Conservation (phyloP, 208 protist species). For the Leishmania amazonensis region DNA sequence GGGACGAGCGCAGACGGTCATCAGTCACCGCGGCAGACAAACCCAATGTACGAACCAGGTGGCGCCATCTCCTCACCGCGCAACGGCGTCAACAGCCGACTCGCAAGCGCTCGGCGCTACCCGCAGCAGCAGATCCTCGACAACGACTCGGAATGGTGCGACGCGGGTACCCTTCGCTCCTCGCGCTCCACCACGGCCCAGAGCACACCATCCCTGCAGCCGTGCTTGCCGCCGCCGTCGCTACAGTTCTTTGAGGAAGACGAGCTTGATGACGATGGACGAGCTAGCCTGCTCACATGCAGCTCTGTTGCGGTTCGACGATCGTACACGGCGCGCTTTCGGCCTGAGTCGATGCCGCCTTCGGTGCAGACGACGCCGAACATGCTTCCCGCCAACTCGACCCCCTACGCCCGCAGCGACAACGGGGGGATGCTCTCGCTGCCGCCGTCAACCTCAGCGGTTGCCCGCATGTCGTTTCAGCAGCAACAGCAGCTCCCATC, state of each 20-base stretch:
- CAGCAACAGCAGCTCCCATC: slow-evolving; percentile 6
- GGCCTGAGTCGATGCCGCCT: slow-evolving; percentile 27
- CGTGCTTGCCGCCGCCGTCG: slow-evolving; percentile 22
- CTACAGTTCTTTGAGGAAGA: slow-evolving; percentile 35
- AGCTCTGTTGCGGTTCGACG: slow-evolving; percentile 14
- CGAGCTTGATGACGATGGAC: slow-evolving; percentile 29
- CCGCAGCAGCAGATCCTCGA: slow-evolving; percentile 11
- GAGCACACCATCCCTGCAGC: slow-evolving; percentile 33
- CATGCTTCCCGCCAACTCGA: slow-evolving; percentile 23
- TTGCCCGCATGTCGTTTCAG: slow-evolving; percentile 14
- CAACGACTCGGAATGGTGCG: slow-evolving; percentile 33
- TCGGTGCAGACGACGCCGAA: slow-evolving; percentile 33
- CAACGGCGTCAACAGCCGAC: background rate
- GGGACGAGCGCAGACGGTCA: background rate
- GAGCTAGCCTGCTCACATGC: slow-evolving; percentile 11
- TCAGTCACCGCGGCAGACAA: background rate
- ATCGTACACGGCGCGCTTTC: slow-evolving; percentile 23
- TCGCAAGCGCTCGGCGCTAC: slow-evolving; percentile 1
- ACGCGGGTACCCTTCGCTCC: slow-evolving; percentile 23
- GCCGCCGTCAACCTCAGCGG: slow-evolving; percentile 22
- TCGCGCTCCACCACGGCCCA: slow-evolving; percentile 28
- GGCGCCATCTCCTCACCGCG: background rate
- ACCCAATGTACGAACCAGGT: background rate
- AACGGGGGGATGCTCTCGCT: slow-evolving; percentile 28
- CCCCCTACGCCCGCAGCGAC: slow-evolving; percentile 31